A percentile compares a stretch with the other conserved stretches of the same genome.
Conservation (phyloP, 768 basidiomycete genomes). For the Lactarius vividus region DNA sequence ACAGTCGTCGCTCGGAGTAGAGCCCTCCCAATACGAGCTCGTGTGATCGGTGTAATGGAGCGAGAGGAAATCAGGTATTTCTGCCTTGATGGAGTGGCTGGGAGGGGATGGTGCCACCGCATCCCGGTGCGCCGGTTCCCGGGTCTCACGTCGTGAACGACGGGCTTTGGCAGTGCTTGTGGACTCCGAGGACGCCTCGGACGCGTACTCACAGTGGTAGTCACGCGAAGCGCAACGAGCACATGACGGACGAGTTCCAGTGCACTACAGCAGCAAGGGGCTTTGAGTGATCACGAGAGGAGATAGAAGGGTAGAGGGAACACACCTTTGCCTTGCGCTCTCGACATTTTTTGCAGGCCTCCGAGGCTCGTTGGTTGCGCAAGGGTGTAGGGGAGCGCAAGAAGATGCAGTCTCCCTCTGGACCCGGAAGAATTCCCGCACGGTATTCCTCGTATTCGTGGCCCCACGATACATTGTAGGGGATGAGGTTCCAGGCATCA, state of each 20-base stretch:
- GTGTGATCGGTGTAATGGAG: constrained; percentile 21
- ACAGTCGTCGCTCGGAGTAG: constrained; percentile 26
- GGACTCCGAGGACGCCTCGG: constrained; percentile 27
- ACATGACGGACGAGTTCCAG: constrained; percentile 38
- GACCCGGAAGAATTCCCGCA: constrained; percentile 38
- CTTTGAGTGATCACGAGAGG: constrained; percentile 4
- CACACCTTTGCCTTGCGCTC: constrained; percentile 42
- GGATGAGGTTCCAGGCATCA: constrained; percentile 40
- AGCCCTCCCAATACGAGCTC: constrained; percentile 24
- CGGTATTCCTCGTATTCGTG: constrained; percentile 36
- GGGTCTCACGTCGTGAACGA: constrained; percentile 20
- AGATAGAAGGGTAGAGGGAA: not conserved
- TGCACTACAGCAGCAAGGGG: constrained; percentile 33
- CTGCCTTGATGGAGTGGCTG: constrained; percentile 18
- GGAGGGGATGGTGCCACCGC: not conserved
- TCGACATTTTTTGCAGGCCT: constrained; percentile 40
- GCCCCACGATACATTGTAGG: constrained; percentile 42
- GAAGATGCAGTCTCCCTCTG: constrained; percentile 40
- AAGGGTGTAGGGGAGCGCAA: constrained; percentile 41
- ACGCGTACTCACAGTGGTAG: constrained; percentile 36
- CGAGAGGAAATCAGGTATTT: constrained; percentile 15
- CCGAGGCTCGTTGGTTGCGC: constrained; percentile 38
- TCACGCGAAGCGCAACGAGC: constrained; percentile 37
- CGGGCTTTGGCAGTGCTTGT: constrained; percentile 20
- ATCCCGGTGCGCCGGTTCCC: not conserved